Evolutionary conservation across 2,329 filamentous ascomycete genomes (phyloP), one percentile per base, ranked within the genome.

Genomic region (Fusarium sp.): DNA sequence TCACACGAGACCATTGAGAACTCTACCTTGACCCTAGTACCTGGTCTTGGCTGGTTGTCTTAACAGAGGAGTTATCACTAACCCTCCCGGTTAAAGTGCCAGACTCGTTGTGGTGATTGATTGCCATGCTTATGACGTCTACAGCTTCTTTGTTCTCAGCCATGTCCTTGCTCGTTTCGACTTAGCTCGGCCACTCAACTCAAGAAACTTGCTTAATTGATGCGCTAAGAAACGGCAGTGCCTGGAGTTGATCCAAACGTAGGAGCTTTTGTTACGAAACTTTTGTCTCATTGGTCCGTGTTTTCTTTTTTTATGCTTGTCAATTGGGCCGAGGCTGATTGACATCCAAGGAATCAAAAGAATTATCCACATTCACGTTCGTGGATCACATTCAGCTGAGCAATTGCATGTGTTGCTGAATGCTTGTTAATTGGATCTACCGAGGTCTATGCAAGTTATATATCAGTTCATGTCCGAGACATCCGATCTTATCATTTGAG

Each of bases 161-260:
- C 51, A 41, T 18, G 24, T 57, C 68, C 58, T 56, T 72, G 58
- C 50, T 57, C 38, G 17, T 56, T 60, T 42, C 18, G 38, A 45
- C 36, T 60, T 74, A 73, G 71, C 51, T 52, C 30, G 36, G 22
- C 34, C 56, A 54, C 38, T 65, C 59, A 66, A 69, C 62, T 41
- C 72, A 75, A 66, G 68, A 57, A 72, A 69, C 47, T 52, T 36
- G 24, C 18, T 30, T 52, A 34, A 34, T 36, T 47, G 15, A 39
- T 14, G 22, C 58, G 55, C 58, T 72, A 72, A 58, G 22, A 20
- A 67, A 74, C 55, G 62, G 62, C 55, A 72, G 71, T 72, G 24
- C 67, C 71, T 74, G 62, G 55, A 44, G 61, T 44, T 72, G 56
- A 47, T 50, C n/a, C 28, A 41, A 54, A 34, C n/a, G 15, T 34